Percentiles rank a stretch among this genome's conserved stretches.
phyloP scores from a whole-genome alignment of 768 basidiomycete species.

The Lentinula aciculospora region DNA sequence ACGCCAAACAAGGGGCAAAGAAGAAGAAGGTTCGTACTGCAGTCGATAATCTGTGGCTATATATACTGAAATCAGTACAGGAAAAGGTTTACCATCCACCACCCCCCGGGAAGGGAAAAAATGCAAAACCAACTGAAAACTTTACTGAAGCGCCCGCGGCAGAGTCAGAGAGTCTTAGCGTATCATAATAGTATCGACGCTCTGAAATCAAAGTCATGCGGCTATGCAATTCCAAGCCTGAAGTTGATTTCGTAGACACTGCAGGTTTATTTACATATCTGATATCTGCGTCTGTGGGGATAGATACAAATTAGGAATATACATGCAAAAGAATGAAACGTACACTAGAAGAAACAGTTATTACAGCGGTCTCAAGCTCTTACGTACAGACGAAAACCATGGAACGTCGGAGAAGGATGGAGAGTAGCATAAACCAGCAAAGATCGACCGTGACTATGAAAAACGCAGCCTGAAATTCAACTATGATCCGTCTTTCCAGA shows the following conservation, averaged over 20 bases:
- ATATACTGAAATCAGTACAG: conserved; percentile 24
- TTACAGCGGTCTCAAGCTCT: background rate
- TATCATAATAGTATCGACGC: background rate
- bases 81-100: conserved; percentile 82
- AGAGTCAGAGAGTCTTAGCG: background rate
- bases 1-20: conserved; percentile 53
- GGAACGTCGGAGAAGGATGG: background rate
- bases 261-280: background rate
- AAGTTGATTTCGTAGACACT: too few species aligned
- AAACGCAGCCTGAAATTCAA: background rate
- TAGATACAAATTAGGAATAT: background rate
- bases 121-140: conserved; percentile 13
- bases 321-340: background rate
- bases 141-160: too few species aligned
- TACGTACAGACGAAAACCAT: background rate
- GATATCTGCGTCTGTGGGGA: background rate
- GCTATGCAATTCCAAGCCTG: too few species aligned
- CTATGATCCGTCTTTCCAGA: background rate
- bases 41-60: background rate
- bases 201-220: too few species aligned
- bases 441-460: too few species aligned
- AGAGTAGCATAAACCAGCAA: background rate
- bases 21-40: conserved; percentile 49
- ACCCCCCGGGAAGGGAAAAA: conserved; percentile 74
- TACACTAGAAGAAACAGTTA: background rate